A percentile compares a stretch with the other conserved stretches of the same genome.
phyloP scores from a whole-genome alignment of 1,139 yeast genomes.

The Hyphopichia burtonii region DNA sequence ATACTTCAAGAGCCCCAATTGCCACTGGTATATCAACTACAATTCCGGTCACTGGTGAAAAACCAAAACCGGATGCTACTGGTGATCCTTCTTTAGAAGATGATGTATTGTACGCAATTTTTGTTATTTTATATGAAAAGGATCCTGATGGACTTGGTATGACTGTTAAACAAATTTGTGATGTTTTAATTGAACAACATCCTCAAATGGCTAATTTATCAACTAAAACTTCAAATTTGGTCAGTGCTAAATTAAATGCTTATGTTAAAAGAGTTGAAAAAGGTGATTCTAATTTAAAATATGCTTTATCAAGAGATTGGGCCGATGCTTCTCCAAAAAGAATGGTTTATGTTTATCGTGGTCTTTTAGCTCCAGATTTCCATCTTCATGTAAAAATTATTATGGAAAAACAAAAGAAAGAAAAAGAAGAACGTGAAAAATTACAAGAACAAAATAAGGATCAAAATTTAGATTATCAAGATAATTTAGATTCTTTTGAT shows the following conservation, averaged over 20 bases:
- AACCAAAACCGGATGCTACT: slow-evolving; percentile 68
- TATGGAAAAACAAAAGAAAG: slow-evolving; percentile 31
- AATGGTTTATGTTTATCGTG: slow-evolving; percentile 85
- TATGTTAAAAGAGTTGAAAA: slow-evolving; percentile 80
- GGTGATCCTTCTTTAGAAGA: slow-evolving; percentile 65
- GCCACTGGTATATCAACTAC: slow-evolving; percentile 76
- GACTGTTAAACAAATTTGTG: slow-evolving; percentile 85
- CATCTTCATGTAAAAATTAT: slow-evolving; percentile 65
- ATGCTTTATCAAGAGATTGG: slow-evolving; percentile 83
- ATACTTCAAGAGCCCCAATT: slow-evolving; percentile 46
- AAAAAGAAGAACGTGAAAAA: slow-evolving; percentile 6
- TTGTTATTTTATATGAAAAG: slow-evolving; percentile 63
- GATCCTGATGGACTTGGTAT: slow-evolving; percentile 71
- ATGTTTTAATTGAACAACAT: slow-evolving; percentile 65
- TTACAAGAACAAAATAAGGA: not conserved
- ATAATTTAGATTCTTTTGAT: not conserved
- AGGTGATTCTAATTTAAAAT: slow-evolving; percentile 69
- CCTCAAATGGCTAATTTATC: slow-evolving; percentile 80
- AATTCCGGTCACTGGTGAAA: slow-evolving; percentile 78
- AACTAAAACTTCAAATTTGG: slow-evolving; percentile 78
- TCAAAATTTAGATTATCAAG: not conserved
- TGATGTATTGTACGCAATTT: slow-evolving; percentile 71
- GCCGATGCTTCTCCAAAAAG: slow-evolving; percentile 85
- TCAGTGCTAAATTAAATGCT: slow-evolving; percentile 78
- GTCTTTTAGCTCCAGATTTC: slow-evolving; percentile 68